Evolutionary conservation across 768 basidiomycete genomes (phyloP).

Genomic region (Mycena albidolilacea): DNA sequence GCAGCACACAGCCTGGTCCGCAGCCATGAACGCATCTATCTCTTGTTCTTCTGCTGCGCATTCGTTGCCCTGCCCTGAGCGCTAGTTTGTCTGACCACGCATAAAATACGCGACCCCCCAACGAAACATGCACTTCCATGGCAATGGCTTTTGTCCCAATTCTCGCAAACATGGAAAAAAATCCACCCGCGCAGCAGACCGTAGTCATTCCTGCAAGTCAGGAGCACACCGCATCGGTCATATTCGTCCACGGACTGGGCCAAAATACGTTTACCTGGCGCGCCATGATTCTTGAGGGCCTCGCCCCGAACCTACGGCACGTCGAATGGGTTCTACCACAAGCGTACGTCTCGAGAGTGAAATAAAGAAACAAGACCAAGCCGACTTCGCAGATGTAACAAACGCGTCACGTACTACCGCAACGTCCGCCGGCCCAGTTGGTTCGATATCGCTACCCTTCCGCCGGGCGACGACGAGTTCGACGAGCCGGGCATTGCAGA

Average conservation of each 20-base stretch:
- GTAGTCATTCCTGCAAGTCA: constrained; percentile 42
- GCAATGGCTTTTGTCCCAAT: background rate
- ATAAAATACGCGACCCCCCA: constrained; percentile 26
- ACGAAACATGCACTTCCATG: background rate
- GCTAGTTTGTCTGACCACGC: constrained; percentile 15
- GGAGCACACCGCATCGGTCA: constrained; percentile 76
- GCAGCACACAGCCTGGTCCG: constrained; percentile 32
- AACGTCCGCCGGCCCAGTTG: constrained; percentile 53
- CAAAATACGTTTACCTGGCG: constrained; percentile 56
- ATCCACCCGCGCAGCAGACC: constrained; percentile 22
- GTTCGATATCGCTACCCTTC: constrained; percentile 58
- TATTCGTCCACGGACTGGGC: constrained; percentile 75
- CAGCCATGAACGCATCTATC: constrained; percentile 28
- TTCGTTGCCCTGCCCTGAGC: constrained; percentile 31
- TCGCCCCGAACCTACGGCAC: constrained; percentile 53
- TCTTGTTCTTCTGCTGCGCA: constrained; percentile 31
- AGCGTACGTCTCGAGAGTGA: constrained; percentile 49
- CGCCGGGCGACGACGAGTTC: constrained; percentile 53
- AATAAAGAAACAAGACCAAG: background rate
- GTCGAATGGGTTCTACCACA: constrained; percentile 62
- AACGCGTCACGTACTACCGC: constrained; percentile 48
- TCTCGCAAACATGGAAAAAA: constrained; percentile 37
- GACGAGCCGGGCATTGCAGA: constrained; percentile 52
- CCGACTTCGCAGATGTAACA: constrained; percentile 43
- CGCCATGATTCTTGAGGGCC: constrained; percentile 48